phyloP scores from a whole-genome alignment of 805 yeast genomes.

The Ogataea methylovora region DNA sequence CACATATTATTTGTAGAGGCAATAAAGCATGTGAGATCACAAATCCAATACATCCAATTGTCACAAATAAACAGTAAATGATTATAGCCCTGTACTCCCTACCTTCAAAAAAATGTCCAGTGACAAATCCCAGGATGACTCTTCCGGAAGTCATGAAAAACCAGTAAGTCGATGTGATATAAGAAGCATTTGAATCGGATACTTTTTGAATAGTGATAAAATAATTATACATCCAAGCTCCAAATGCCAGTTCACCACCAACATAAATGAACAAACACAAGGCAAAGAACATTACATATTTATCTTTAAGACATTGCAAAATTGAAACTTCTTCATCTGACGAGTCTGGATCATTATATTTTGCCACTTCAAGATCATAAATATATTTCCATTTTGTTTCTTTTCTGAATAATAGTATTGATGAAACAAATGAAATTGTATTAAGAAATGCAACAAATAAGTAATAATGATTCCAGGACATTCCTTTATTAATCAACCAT shows the following conservation, averaged over 20 bases:
- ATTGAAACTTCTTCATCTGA: constrained; percentile 7
- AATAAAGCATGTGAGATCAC: constrained; percentile 14
- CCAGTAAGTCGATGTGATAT: constrained; percentile 46
- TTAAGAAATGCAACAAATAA: constrained; percentile 26
- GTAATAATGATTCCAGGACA: constrained; percentile 40
- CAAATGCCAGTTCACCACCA: constrained; percentile 47
- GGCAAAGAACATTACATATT: constrained; percentile 33
- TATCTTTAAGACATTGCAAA: constrained; percentile 22
- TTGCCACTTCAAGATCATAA: constrained; percentile 16
- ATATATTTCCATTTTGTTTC: constrained; percentile 40
- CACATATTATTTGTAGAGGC: constrained; percentile 25
- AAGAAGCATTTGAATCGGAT: constrained; percentile 32
- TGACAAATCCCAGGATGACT: constrained; percentile 37
- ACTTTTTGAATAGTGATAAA: constrained; percentile 31
- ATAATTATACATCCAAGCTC: constrained; percentile 45
- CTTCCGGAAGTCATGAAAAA: constrained; percentile 43
- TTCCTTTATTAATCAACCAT: constrained; percentile 27
- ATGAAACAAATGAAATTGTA: constrained; percentile 14
- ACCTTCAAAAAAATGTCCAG: constrained; percentile 35
- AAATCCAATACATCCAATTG: constrained; percentile 28
- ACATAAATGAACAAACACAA: constrained; percentile 37
- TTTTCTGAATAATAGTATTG: constrained; percentile 25
- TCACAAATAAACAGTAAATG: constrained; percentile 26
- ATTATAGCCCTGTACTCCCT: constrained; percentile 33
- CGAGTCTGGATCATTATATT: too few relatives aligned